Conservation (phyloP, 768 basidiomycete species). For the Pisolithus albus region DNA sequence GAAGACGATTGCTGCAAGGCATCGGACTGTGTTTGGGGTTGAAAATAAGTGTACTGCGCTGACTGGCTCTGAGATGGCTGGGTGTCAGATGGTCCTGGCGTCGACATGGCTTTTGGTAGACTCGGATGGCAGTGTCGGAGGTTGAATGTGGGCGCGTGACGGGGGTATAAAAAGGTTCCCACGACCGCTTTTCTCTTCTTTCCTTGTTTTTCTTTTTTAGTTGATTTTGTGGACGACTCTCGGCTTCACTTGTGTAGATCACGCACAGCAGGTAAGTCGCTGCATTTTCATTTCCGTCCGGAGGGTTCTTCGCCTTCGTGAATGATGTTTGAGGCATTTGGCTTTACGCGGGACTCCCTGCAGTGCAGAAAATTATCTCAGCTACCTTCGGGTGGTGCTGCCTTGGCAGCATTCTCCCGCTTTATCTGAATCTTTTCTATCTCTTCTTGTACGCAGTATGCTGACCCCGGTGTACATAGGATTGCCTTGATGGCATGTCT, state of each 20-base stretch:
- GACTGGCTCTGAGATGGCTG: slow-evolving; percentile 26
- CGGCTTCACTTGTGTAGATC: not conserved
- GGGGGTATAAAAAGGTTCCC: slow-evolving; percentile 17
- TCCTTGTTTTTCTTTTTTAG: slow-evolving; percentile 9
- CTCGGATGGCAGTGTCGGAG: slow-evolving; percentile 22
- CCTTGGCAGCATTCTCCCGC: slow-evolving; percentile 39
- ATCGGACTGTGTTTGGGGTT: slow-evolving; percentile 15
- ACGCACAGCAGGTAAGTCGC: not conserved
- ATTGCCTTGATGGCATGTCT: not conserved
- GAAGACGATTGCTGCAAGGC: slow-evolving; percentile 17
- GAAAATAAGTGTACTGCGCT: slow-evolving; percentile 13
- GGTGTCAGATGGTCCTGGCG: slow-evolving; percentile 25
- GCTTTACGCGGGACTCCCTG: slow-evolving; percentile 70
- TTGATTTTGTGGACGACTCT: slow-evolving; percentile 14
- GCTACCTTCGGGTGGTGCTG: slow-evolving; percentile 72
- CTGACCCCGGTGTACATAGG: slow-evolving; percentile 23
- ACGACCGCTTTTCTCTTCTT: slow-evolving; percentile 4
- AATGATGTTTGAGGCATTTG: slow-evolving; percentile 94
- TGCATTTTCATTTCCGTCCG: not conserved
- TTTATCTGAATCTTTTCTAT: slow-evolving; percentile 33
- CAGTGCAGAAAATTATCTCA: slow-evolving; percentile 84
- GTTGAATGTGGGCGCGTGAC: slow-evolving; percentile 6
- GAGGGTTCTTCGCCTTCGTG: not conserved
- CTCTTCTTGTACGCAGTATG: not conserved
- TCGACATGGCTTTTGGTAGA: slow-evolving; percentile 25